Evolutionary conservation across 1,284 basidiomycete species (phyloP).

Genomic region (Cutaneotrichosporon dermatis): DNA sequence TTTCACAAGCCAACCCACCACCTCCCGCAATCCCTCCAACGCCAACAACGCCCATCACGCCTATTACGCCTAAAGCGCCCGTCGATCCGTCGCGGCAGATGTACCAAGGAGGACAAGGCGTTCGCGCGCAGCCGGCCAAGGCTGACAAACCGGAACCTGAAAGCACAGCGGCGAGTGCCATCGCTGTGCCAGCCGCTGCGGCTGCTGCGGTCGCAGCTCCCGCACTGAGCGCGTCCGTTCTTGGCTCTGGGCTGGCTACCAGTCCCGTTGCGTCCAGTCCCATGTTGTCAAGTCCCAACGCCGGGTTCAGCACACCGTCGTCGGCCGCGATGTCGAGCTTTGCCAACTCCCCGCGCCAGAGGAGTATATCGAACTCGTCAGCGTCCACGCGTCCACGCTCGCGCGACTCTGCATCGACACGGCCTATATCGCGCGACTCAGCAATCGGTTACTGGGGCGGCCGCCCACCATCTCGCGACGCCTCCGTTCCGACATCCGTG

Average conservation of each 20-base stretch:
- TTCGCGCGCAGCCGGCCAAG: background rate
- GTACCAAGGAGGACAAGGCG: background rate
- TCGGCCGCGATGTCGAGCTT: background rate
- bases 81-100: background rate
- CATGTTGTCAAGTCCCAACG: background rate
- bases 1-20: background rate
- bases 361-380: background rate
- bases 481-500: background rate
- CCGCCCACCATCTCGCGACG: slow-evolving; percentile 2
- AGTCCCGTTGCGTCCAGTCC: background rate
- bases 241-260: background rate
- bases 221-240: background rate
- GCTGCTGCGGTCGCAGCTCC: background rate
- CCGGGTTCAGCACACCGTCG: background rate
- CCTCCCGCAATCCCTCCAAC: background rate
- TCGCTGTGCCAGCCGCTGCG: background rate
- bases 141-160: background rate
- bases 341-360: background rate
- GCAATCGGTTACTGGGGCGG: background rate
- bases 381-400: background rate
- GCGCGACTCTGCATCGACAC: background rate
- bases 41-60: background rate
- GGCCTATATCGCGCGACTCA: background rate
- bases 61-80: background rate
- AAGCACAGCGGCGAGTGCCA: background rate